Percentiles rank a stretch among this genome's conserved stretches.
Evolutionary conservation across 106 monocot genomes (phyloP).

Genomic region (Chionographis japonica): DNA sequence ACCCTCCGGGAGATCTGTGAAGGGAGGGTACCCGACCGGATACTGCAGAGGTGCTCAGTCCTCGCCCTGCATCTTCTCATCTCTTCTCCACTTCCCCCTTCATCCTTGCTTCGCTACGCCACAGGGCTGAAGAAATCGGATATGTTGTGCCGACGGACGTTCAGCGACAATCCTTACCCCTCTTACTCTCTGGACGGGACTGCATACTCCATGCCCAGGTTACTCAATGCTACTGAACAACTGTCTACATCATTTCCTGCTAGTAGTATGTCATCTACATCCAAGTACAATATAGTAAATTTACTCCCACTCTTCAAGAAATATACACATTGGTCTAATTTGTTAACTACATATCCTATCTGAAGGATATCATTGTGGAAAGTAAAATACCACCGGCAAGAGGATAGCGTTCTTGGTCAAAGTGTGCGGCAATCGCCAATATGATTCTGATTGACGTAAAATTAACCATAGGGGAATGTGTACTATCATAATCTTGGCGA

Average conservation of each 20-base stretch:
- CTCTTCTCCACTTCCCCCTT: neutral
- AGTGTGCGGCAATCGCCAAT: no score
- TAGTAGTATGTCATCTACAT: neutral
- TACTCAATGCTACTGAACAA: neutral
- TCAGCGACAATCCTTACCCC: constrained; percentile 56
- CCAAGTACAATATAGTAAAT: no score
- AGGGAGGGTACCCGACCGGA: constrained; percentile 38
- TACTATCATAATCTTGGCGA: no score
- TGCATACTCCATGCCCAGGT: constrained; percentile 81
- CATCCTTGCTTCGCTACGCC: neutral
- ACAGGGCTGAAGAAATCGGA: constrained; percentile 61
- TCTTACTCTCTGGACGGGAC: constrained; percentile 55
- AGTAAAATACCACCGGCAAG: no score
- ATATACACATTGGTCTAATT: no score
- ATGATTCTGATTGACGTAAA: no score
- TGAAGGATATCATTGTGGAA: no score
- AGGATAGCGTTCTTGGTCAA: no score
- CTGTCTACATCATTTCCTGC: neutral
- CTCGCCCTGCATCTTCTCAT: neutral
- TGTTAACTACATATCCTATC: no score
- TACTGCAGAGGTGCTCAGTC: constrained; percentile 29
- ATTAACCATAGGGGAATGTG: no score
- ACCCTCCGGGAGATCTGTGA: constrained; percentile 39
- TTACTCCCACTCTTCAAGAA: no score
- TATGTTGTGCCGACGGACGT: constrained; percentile 56